Evolutionary conservation across 139 green algal genomes (phyloP).

Genomic region (Diplosphaera chodatii): DNA sequence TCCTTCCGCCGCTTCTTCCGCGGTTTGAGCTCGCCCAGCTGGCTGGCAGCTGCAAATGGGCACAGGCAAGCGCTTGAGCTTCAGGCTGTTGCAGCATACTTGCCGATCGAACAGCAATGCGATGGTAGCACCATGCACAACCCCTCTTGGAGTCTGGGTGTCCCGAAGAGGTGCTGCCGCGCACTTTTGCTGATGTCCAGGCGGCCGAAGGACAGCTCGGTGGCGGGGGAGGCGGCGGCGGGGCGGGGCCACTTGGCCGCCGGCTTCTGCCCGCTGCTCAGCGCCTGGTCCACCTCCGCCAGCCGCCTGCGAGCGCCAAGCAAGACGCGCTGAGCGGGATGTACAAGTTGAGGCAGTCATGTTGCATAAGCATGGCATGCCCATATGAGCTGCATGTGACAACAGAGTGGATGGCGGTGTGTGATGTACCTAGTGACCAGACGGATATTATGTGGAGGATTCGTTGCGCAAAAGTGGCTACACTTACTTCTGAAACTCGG

Average conservation of each 20-base stretch:
- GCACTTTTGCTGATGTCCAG: constrained; percentile 25
- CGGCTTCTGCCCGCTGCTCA: neutral
- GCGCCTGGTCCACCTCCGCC: neutral
- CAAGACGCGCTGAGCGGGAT: no score
- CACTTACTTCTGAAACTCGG: neutral
- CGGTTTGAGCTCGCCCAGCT: neutral
- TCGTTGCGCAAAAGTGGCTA: neutral
- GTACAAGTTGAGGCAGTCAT: no score
- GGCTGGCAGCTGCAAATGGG: neutral
- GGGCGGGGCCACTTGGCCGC: neutral
- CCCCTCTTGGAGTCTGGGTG: no score
- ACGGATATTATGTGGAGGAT: no score
- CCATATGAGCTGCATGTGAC: no score
- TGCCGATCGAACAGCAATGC: no score
- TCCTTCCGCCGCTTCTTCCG: constrained; percentile 19
- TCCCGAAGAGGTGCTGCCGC: neutral
- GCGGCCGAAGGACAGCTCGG: constrained; percentile 20
- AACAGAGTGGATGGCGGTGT: no score
- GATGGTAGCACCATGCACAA: no score
- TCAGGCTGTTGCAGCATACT: no score
- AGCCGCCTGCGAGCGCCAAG: neutral
- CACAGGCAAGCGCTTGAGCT: no score
- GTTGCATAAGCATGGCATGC: no score
- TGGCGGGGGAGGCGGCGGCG: neutral
- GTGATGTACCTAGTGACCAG: no score